These are phyloP conservation scores for Annulohypoxylon bovei DNA, from an alignment of 495 filamentous ascomycete species.

Conservation along the genomic window DNA sequence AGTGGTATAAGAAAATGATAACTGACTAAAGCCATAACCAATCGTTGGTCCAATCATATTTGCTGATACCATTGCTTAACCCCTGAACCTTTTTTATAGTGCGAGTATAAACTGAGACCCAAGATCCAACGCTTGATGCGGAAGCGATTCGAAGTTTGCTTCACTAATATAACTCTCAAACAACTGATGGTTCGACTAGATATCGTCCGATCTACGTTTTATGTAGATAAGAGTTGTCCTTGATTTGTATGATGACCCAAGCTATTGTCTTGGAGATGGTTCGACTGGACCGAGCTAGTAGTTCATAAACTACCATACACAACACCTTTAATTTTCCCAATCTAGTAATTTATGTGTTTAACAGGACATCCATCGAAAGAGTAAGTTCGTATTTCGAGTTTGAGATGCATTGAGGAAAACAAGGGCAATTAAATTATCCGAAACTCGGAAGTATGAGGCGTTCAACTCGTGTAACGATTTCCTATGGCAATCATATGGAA, in stretches of 20 bases:
- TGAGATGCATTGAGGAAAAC: neutral
- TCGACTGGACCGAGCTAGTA: neutral
- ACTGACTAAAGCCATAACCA: neutral
- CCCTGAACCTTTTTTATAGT: neutral
- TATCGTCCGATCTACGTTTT: neutral
- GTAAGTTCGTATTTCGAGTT: too few species aligned
- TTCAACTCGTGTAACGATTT: neutral
- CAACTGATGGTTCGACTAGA: neutral
- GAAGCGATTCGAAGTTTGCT: neutral
- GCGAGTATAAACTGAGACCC: conserved; percentile 1
- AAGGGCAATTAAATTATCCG: neutral
- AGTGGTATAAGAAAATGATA: neutral
- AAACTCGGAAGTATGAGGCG: neutral
- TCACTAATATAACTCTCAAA: neutral
- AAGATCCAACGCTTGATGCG: neutral
- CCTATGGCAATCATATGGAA: neutral
- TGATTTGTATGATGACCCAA: neutral
- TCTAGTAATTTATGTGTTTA: too few species aligned
- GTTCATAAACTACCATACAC: neutral
- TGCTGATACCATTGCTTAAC: neutral
- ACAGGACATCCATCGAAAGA: too few species aligned
- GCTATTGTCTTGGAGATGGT: neutral
- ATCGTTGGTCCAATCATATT: neutral
- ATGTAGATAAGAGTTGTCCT: neutral
- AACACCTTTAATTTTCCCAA: too few species aligned